A percentile compares a stretch with the other conserved stretches of the same genome.
Conservation (phyloP, 2,329 filamentous ascomycete species). For the Curvularia sp. region DNA sequence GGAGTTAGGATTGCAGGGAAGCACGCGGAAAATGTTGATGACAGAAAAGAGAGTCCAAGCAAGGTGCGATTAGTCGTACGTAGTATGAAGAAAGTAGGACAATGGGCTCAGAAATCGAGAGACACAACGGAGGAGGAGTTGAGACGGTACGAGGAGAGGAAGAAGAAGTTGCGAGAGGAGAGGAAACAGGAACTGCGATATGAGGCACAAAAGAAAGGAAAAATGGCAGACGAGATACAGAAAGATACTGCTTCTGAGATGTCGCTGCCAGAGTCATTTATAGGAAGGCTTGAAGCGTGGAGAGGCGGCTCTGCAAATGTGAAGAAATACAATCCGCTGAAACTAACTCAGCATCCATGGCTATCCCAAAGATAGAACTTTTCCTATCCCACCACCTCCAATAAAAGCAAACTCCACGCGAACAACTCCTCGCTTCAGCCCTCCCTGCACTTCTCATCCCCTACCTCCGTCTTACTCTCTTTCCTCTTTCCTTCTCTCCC, state of each 20-base stretch:
- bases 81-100: neutral
- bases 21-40: neutral
- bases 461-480: neutral
- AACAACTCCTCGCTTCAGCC: neutral
- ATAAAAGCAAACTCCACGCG: neutral
- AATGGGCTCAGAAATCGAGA: neutral
- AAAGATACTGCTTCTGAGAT: neutral
- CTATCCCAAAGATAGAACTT: neutral
- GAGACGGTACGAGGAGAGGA: neutral
- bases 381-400: neutral
- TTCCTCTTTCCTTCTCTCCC: neutral
- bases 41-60: neutral
- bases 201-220: neutral
- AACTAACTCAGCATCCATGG: neutral
- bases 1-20: conserved; percentile 1
- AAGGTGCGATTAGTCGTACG: neutral
- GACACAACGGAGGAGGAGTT: neutral
- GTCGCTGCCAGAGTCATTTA: neutral
- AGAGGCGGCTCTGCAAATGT: neutral
- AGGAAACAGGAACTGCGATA: neutral
- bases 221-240: neutral
- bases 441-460: neutral
- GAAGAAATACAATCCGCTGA: neutral
- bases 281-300: neutral
- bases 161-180: neutral